Evolutionary conservation across 1,284 basidiomycete genomes (phyloP).

Genomic region (Malassezia equina): DNA sequence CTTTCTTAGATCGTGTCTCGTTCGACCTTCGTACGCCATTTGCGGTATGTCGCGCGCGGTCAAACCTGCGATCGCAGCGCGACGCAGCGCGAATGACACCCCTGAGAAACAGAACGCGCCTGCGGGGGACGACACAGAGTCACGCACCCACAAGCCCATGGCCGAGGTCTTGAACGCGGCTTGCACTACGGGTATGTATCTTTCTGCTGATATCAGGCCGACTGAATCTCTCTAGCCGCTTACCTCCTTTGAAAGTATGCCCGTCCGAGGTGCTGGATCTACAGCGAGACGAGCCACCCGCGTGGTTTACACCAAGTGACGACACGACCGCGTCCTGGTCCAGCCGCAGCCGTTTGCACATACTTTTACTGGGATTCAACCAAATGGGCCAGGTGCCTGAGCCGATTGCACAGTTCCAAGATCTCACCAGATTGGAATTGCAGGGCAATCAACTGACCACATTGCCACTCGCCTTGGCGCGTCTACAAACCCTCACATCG

Average conservation of each 20-base stretch:
- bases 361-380: constrained; percentile 29
- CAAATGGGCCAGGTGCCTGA: constrained; percentile 24
- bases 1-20: not conserved
- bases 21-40: not conserved
- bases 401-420: constrained; percentile 26
- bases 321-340: constrained; percentile 21
- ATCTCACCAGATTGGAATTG: constrained; percentile 31
- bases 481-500: constrained; percentile 27
- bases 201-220: constrained; percentile 1
- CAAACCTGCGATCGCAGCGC: not conserved
- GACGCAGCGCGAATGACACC: not conserved
- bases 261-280: not conserved
- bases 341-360: constrained; percentile 25
- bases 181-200: not conserved
- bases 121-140: not conserved
- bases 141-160: not conserved
- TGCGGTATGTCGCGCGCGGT: constrained; percentile 11
- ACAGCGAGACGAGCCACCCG: not conserved
- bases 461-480: constrained; percentile 24
- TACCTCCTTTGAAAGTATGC: not conserved
- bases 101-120: not conserved
- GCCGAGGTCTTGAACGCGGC: constrained; percentile 1
- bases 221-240: not conserved
- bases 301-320: not conserved
- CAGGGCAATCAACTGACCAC: constrained; percentile 30